Evolutionary conservation across 2,329 filamentous ascomycete genomes (phyloP).

Genomic region (Claviceps sp.): DNA sequence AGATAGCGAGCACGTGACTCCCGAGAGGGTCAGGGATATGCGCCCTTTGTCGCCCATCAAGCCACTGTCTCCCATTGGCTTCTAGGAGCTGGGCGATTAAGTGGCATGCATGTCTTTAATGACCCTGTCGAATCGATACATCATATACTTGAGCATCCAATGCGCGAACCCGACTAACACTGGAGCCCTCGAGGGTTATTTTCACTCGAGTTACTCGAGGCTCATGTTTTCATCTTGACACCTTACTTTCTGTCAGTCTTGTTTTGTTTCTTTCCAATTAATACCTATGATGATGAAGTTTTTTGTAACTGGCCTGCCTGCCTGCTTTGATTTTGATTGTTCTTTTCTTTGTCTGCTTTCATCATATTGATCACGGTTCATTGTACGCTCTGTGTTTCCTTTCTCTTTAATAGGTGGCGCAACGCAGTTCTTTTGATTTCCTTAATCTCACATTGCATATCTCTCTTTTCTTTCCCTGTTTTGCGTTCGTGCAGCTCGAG

Average conservation of each 20-base stretch:
- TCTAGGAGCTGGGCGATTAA: constrained; percentile 20
- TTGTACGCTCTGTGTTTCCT: background rate
- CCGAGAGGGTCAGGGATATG: constrained; percentile 26
- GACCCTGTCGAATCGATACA: constrained; percentile 5
- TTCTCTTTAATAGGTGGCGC: background rate
- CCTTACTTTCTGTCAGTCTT: constrained; percentile 1
- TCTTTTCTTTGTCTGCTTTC: background rate
- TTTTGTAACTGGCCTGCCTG: background rate
- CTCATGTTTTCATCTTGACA: background rate
- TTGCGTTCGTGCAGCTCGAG: background rate
- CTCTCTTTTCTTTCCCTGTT: background rate
- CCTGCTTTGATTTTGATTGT: background rate
- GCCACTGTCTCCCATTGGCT: constrained; percentile 49
- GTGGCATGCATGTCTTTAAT: background rate
- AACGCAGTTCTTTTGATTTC: background rate
- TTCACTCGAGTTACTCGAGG: background rate
- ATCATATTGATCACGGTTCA: background rate
- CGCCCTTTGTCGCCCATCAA: constrained; percentile 52
- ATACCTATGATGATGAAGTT: constrained; percentile 2
- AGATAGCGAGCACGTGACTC: constrained; percentile 23
- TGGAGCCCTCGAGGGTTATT: background rate
- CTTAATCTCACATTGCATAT: background rate
- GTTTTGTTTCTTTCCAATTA: background rate
- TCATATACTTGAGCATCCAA: background rate
- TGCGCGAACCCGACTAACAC: constrained; percentile 3